phyloP scores from a whole-genome alignment of 257 asterid species.

The Petunia axillaris region DNA sequence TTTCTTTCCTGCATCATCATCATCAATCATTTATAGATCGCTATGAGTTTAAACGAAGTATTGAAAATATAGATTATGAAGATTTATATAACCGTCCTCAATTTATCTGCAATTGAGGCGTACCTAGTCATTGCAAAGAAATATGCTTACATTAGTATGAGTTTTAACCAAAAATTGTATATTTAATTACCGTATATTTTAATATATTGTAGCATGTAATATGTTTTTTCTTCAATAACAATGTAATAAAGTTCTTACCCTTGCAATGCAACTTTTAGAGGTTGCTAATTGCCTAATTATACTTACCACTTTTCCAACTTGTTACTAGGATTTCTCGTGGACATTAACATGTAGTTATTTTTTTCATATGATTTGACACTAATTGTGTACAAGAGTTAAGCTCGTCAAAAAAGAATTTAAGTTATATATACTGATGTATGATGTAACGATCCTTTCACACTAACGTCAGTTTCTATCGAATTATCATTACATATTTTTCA shows the following conservation, averaged over 20 bases:
- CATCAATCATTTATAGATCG: background rate
- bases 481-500: conserved; percentile 50
- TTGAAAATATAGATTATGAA: too few species aligned
- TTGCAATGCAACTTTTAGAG: background rate
- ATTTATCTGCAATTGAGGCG: too few species aligned
- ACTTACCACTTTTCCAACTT: conserved; percentile 33
- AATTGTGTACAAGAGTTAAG: conserved; percentile 38
- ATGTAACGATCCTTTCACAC: conserved; percentile 45
- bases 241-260: conserved; percentile 13
- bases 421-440: too few species aligned
- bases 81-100: too few species aligned
- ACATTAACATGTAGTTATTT: conserved; percentile 50
- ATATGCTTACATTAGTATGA: conserved; percentile 32
- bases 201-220: too few species aligned
- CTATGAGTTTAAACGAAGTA: too few species aligned
- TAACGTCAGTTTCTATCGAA: too few species aligned
- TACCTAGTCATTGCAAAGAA: background rate
- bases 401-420: background rate
- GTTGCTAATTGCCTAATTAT: conserved; percentile 32
- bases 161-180: conserved; percentile 28
- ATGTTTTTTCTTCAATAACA: too few species aligned
- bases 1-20: conserved; percentile 31
- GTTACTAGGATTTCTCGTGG: conserved; percentile 43
- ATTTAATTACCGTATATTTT: too few species aligned
- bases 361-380: conserved; percentile 51